phyloP scores from a whole-genome alignment of 331 rosid species.

The Spiraea crenata region DNA sequence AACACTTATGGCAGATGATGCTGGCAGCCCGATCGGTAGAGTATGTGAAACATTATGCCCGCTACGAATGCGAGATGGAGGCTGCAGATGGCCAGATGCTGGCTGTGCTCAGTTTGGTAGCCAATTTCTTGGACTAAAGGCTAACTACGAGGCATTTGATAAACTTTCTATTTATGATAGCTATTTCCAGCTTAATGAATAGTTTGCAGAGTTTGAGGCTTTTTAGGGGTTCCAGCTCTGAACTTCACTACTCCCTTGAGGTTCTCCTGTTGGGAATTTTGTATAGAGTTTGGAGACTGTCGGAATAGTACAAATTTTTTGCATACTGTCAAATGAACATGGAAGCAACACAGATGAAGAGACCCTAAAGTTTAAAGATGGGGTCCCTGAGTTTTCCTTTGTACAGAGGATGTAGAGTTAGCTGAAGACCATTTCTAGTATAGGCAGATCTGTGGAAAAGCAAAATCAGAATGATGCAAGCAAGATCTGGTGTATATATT shows the following conservation, averaged over 20 bases:
- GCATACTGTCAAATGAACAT: slow-evolving; percentile 2
- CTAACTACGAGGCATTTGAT: slow-evolving; percentile 92
- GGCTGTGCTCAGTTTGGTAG: slow-evolving; percentile 82
- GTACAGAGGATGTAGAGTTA: slow-evolving; percentile 50
- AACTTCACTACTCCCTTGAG: not conserved
- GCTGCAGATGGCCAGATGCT: slow-evolving; percentile 87
- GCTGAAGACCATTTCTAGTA: slow-evolving; percentile 24
- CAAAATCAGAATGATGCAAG: slow-evolving; percentile 3
- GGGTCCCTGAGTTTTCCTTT: slow-evolving; percentile 38
- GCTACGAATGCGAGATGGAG: slow-evolving; percentile 61
- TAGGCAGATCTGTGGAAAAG: not conserved
- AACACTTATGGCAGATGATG: slow-evolving; percentile 43
- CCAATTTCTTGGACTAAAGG: slow-evolving; percentile 86
- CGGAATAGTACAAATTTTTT: slow-evolving; percentile 16
- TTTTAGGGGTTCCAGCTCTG: not conserved
- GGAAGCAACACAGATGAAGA: slow-evolving; percentile 18
- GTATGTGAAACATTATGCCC: slow-evolving; percentile 81
- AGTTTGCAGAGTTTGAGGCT: not conserved
- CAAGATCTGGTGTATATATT: slow-evolving; percentile 14
- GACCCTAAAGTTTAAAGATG: slow-evolving; percentile 33
- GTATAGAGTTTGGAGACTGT: not conserved
- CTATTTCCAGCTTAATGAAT: slow-evolving; percentile 51
- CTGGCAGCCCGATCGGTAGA: slow-evolving; percentile 35
- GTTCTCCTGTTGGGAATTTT: slow-evolving; percentile 9
- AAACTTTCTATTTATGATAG: slow-evolving; percentile 73